These are phyloP conservation scores for Wickerhamiella parazyma DNA, from an alignment of 805 yeast species.

Conservation along the genomic window DNA sequence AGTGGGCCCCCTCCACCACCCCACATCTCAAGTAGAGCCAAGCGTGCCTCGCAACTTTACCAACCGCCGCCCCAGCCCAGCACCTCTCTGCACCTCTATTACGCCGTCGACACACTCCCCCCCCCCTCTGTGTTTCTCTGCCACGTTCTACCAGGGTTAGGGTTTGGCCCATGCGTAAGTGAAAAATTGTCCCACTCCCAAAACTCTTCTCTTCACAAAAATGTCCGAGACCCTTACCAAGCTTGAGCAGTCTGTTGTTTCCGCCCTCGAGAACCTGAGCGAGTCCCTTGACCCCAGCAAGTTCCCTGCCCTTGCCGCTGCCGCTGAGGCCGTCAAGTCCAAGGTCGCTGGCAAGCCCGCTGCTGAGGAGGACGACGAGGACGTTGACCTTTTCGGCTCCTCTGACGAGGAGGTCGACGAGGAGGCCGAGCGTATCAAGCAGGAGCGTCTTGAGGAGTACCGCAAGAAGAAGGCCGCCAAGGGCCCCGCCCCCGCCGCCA, in stretches of 20 bases:
- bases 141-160: slow-evolving; percentile 1
- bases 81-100: too few species aligned
- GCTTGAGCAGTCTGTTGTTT: slow-evolving; percentile 27
- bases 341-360: slow-evolving; percentile 40
- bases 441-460: slow-evolving; percentile 95
- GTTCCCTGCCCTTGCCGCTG: slow-evolving; percentile 67
- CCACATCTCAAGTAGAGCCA: too few species aligned
- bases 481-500: slow-evolving; percentile 98
- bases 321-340: slow-evolving; percentile 72
- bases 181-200: slow-evolving; percentile 2
- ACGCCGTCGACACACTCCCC: too few species aligned
- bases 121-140: too few species aligned
- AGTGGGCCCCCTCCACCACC: too few species aligned
- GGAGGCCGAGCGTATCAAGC: slow-evolving; percentile 94
- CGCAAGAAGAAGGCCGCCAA: slow-evolving; percentile 94
- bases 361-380: slow-evolving; percentile 79
- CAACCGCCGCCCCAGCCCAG: too few species aligned
- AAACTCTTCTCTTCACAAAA: background rate
- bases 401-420: slow-evolving; percentile 90
- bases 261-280: slow-evolving; percentile 56
- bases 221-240: slow-evolving; percentile 31
- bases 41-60: too few species aligned
- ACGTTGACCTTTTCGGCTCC: slow-evolving; percentile 89
- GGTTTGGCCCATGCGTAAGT: slow-evolving; percentile 2
- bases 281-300: slow-evolving; percentile 82